Evolutionary conservation across 148 eudicot species (phyloP).

Genomic region (Vaccinium myrtillus): DNA sequence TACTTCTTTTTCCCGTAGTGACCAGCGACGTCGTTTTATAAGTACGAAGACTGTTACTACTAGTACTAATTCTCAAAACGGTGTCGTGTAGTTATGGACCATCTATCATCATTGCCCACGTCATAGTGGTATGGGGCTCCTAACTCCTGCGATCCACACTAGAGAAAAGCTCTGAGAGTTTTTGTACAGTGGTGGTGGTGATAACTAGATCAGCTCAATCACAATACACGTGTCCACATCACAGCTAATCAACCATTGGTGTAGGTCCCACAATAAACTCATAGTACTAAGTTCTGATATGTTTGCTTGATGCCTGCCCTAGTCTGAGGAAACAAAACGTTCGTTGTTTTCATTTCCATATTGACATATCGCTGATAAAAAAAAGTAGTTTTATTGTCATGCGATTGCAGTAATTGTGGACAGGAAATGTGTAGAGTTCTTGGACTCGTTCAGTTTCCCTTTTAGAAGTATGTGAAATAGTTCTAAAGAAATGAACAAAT

Average conservation of each 20-base stretch:
- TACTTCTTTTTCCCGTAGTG: background rate
- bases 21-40: background rate
- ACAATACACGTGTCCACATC: constrained; percentile 2
- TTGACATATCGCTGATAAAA: background rate
- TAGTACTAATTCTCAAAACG: background rate
- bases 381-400: background rate
- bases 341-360: background rate
- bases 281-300: background rate
- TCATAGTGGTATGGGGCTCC: background rate
- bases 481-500: background rate
- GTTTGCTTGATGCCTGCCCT: background rate
- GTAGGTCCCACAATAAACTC: background rate
- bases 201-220: background rate
- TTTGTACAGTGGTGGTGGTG: no score
- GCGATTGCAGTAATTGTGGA: background rate
- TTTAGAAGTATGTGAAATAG: background rate
- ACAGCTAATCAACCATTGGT: background rate
- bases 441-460: background rate
- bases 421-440: background rate
- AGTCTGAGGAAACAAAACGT: background rate
- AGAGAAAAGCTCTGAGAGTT: background rate
- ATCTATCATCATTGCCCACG: background rate
- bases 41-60: no score
- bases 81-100: background rate
- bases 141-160: background rate